A percentile compares a stretch with the other conserved stretches of the same genome.
These are phyloP conservation scores for Erysimum cheiri DNA, from an alignment of 441 rosid species.

Conservation along the genomic window DNA sequence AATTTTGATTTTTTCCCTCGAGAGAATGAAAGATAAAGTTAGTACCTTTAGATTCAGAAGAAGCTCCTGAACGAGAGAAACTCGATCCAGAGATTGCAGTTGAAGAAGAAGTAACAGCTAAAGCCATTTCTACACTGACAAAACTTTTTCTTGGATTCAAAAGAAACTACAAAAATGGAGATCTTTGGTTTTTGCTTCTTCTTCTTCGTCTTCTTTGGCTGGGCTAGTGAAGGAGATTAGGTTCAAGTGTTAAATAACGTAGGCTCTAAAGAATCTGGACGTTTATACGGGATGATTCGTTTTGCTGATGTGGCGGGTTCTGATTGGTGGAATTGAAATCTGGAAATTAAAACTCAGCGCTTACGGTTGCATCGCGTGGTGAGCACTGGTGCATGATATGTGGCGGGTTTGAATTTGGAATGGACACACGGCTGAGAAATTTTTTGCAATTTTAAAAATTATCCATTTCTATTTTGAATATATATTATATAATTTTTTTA, in stretches of 20 bases:
- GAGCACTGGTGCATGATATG: slow-evolving; percentile 31
- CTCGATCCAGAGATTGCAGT: slow-evolving; percentile 45
- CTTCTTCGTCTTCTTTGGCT: neutral
- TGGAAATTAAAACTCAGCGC: slow-evolving; percentile 3
- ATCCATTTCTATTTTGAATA: neutral
- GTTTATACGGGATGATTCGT: slow-evolving; percentile 14
- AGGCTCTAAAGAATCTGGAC: slow-evolving; percentile 26
- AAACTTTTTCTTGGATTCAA: neutral
- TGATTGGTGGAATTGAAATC: slow-evolving; percentile 19
- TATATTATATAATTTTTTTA: no score
- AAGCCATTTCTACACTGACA: slow-evolving; percentile 27
- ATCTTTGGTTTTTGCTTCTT: neutral
- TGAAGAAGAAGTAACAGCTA: slow-evolving; percentile 47
- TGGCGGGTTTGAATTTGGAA: slow-evolving; percentile 21
- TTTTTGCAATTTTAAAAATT: neutral
- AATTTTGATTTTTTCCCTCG: neutral
- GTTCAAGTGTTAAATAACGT: slow-evolving; percentile 34
- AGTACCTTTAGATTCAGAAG: slow-evolving; percentile 43
- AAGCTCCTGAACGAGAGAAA: slow-evolving; percentile 40
- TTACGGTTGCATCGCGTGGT: slow-evolving; percentile 31
- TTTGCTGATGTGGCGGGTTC: slow-evolving; percentile 1
- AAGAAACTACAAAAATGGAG: neutral
- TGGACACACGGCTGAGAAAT: slow-evolving; percentile 9
- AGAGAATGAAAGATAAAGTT: neutral
- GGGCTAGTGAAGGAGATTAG: slow-evolving; percentile 23